Base-by-base conservation (phyloP, 78 protist genomes). In the Chrysochromulina tobinii region DNA sequence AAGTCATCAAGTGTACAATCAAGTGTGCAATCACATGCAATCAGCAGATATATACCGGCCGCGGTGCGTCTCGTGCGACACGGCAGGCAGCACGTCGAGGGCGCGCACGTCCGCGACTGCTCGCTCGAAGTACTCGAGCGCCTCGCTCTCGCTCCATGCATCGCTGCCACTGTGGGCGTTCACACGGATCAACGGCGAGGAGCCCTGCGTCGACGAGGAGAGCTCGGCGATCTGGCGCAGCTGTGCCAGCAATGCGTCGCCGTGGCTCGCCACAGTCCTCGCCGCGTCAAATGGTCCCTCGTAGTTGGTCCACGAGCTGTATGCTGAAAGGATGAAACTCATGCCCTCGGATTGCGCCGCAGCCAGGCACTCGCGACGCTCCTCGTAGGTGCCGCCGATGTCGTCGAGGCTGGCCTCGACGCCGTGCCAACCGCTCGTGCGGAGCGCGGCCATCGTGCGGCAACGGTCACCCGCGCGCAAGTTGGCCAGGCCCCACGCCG, bases 61-160 rank as follows among this genome's bases (percentile, higher is more conserved):
- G 27, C 87, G 87, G 61, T 79, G 87, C 20, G 87, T 79, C 61
- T 79, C 87, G 48, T 79, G 87, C 48, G 64, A 0, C 18, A 79
- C 5, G 0, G n/a, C 5, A 25, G 84, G 87, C 64, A 79, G 64
- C 27, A 4, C 87, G 5, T 1, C 21, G 15, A 15, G 38, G 87
- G 1, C 14, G 27, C 50, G 50, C 64, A 21, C 2, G 20, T 0
- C 23, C 87, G 0, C 57, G 50, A 54, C 51, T 48, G 25, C 58
- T 2, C 17, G 0, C 23, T 11, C 50, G 20, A 79, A 38, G 64
- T 23, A 79, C 9, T 0, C 27, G 20, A 3, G 15, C 21, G n/a
- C 25, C 27, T 79, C 64, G 27, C 5, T 17, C 64, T 79, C 87
- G 50, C 50, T 54, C 87, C 59, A 79, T 3, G 64, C 48, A 7